A percentile compares a stretch with the other conserved stretches of the same genome.
These are phyloP conservation scores for Manihot esculenta DNA, from an alignment of 441 rosid species.

Conservation along the genomic window DNA sequence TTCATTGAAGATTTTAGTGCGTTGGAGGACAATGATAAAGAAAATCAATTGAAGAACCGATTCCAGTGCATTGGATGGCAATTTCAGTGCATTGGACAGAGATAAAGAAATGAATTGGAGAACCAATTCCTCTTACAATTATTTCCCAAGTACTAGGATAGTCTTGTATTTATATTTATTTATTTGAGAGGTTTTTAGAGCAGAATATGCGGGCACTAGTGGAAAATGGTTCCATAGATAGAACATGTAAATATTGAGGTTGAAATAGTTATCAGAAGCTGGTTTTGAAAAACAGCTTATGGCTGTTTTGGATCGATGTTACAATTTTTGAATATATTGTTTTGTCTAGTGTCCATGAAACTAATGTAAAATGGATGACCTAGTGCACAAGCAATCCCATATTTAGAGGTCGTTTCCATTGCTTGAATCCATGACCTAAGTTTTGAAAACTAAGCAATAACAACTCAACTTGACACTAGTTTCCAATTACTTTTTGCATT, in stretches of 20 bases:
- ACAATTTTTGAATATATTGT: no score
- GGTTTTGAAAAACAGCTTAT: background rate
- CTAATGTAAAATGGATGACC: no score
- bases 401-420: no score
- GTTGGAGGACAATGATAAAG: no score
- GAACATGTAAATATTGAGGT: background rate
- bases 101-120: background rate
- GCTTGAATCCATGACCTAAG: no score
- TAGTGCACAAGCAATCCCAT: no score
- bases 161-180: background rate
- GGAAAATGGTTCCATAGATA: background rate
- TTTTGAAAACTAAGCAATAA: no score
- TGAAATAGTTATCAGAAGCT: background rate
- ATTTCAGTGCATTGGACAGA: background rate
- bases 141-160: background rate
- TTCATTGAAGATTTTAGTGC: no score
- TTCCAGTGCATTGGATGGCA: background rate
- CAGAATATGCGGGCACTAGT: background rate
- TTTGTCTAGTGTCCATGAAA: no score
- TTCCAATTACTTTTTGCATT: no score
- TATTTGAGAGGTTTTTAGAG: background rate
- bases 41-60: background rate
- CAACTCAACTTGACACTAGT: no score
- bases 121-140: background rate
- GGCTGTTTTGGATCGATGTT: background rate